Base-by-base conservation (phyloP, 2,329 filamentous ascomycete genomes). In the Cercospora sp. region DNA sequence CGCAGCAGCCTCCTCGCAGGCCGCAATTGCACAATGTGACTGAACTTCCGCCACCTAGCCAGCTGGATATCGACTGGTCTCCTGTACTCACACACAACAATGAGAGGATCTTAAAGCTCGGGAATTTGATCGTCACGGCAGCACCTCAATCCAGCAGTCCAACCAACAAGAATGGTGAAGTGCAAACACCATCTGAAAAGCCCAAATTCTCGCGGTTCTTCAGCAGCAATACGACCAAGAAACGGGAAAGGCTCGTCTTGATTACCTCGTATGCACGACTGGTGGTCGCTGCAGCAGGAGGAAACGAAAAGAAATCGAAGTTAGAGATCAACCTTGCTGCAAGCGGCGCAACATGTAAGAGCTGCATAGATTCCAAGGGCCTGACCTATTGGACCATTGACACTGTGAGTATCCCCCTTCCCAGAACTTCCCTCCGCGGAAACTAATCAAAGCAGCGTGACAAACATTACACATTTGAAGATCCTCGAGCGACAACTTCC, bases 1-100 rank as follows among this genome's bases (percentile, higher is more conserved):
- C 60, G 28, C 53, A 51, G 28, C 62, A 60, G 42, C 68, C 60
- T 63, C 60, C 65, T 59, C 64, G 72, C 64, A 75, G 93, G 65
- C 86, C 88, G 9, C 91, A 93, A 33, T 86, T 91, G 1, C 86
- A 93, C 69, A 89, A 97, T 68, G 96, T 99, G 69, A 98, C 95
- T 0, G 95, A 99, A 79, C 85, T 99, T 9, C 93, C 95, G 16
- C 94, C 95, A n/a, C 95, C 95, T 0, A 97, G 92, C 61, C 95
- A 98, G 79, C 84, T 99, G 28, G 95, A 99, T 77, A 97, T 99
- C 66, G 95, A 99, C 80, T 99, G 95, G 95, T 97, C 94, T 0
- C 95, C 95, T 0, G 94, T 99, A 4, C 83, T 99, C 65, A 97
- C 92, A 9, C 89, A 90, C 75, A 90, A 89, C 68, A 97, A 98